Percentiles rank a stretch among this genome's conserved stretches.
phyloP scores from a whole-genome alignment of 345 rosid genomes.

The Sapria himalayana region DNA sequence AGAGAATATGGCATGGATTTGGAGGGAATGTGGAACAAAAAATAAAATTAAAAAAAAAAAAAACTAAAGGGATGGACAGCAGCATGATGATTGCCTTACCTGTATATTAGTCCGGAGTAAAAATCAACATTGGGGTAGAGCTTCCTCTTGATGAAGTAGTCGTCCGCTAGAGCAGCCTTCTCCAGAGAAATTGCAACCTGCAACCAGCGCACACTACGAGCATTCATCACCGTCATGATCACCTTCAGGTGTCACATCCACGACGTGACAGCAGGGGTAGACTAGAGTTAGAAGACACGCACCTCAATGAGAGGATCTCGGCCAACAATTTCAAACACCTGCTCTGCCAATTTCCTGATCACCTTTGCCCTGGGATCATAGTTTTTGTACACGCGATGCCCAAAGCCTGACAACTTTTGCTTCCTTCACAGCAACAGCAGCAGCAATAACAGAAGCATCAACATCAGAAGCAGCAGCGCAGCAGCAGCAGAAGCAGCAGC shows the following conservation, averaged over 20 bases:
- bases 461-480: too few relatives aligned
- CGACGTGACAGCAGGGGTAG: background rate
- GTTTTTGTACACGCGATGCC: slow-evolving; percentile 95
- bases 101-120: slow-evolving; percentile 84
- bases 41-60: too few relatives aligned
- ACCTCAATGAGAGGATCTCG: slow-evolving; percentile 98
- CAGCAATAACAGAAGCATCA: slow-evolving; percentile 1
- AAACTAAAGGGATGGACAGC: too few relatives aligned
- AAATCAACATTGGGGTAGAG: slow-evolving; percentile 96
- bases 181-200: slow-evolving; percentile 93
- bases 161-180: slow-evolving; percentile 90
- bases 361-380: slow-evolving; percentile 95
- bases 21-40: too few relatives aligned
- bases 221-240: too few relatives aligned
- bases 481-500: background rate
- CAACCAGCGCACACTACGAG: slow-evolving; percentile 5
- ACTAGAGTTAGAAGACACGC: slow-evolving; percentile 7
- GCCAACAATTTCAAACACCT: slow-evolving; percentile 89
- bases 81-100: too few relatives aligned
- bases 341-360: slow-evolving; percentile 76
- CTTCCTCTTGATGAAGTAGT: slow-evolving; percentile 74
- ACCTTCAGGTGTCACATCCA: background rate
- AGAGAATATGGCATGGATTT: too few relatives aligned
- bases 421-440: slow-evolving; percentile 24
- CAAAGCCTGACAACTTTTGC: slow-evolving; percentile 99